phyloP scores from a whole-genome alignment of 2,329 filamentous ascomycete species.

The Arachnopeziza araneosa region DNA sequence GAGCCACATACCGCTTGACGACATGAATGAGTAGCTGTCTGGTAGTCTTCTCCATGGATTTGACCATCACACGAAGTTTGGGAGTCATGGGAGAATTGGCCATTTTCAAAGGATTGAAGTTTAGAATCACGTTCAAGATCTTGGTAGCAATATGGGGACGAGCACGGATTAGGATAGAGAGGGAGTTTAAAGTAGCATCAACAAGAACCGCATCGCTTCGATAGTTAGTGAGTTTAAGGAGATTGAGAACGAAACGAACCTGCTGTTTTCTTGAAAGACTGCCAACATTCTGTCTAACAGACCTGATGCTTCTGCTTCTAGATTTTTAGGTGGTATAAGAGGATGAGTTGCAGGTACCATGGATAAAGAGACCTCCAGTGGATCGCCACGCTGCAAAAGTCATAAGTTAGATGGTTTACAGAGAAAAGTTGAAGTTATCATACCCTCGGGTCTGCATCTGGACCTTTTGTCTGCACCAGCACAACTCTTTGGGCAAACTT shows the following conservation, averaged over 20 bases:
- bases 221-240: slow-evolving; percentile 33
- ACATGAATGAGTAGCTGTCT: slow-evolving; percentile 79
- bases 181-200: slow-evolving; percentile 84
- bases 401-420: not conserved
- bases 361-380: slow-evolving; percentile 79
- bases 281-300: slow-evolving; percentile 82
- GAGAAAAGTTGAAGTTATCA: slow-evolving; percentile 26
- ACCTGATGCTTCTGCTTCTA: slow-evolving; percentile 90
- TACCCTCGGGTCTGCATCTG: slow-evolving; percentile 78
- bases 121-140: slow-evolving; percentile 78
- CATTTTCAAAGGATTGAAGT: slow-evolving; percentile 85
- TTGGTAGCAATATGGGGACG: slow-evolving; percentile 78
- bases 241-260: slow-evolving; percentile 46
- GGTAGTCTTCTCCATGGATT: slow-evolving; percentile 92
- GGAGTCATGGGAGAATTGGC: slow-evolving; percentile 72
- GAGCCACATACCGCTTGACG: slow-evolving; percentile 58
- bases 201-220: slow-evolving; percentile 78
- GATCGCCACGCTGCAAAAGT: slow-evolving; percentile 57
- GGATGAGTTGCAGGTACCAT: slow-evolving; percentile 81
- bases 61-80: slow-evolving; percentile 74
- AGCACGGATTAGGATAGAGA: slow-evolving; percentile 76
- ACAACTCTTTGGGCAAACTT: slow-evolving; percentile 96
- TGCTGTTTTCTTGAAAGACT: slow-evolving; percentile 79
- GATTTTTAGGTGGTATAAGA: slow-evolving; percentile 68
- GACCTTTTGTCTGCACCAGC: slow-evolving; percentile 81